Base-by-base conservation (phyloP, 176 grass and related monocot genomes). In the Rhynchospora tenuis region DNA sequence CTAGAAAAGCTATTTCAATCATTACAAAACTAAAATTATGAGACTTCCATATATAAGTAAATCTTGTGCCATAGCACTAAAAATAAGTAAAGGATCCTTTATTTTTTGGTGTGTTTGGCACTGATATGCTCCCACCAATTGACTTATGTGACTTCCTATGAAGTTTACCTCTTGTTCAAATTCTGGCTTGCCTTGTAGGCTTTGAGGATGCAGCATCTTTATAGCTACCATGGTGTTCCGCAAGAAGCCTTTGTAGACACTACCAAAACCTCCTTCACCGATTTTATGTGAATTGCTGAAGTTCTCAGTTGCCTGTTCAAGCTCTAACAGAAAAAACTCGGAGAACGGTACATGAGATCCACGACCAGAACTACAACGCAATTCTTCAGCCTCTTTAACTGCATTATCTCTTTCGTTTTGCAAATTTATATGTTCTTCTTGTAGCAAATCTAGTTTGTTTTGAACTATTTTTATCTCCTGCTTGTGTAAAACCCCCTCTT, bases 221-320 rank as follows among this genome's bases (percentile, higher is more conserved):
- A 91, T 90, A 46, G 92, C 90, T 26, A 92, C 88, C n/a, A 83
- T 67, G 2, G 88, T 92, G 38, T 86, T 91, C n/a, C 88, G 83
- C 50, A 94, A 81, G 43, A 83, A 90, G 23, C 92, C 90, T 75
- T 83, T 91, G 52, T 88, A 94, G n/a, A 94, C 90, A 38, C 54
- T 71, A 56, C 90, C 90, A 85, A 83, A 92, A 81, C 92, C 92
- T 47, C 92, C 90, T 85, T 81, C 60, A 8, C 90, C 92, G 3
- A 92, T 92, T 47, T 83, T 88, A 19, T 33, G 81, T 38, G 76
- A 83, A 27, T 59, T 16, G 50, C 70, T 85, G 57, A 94, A 94
- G 69, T 81, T 86, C 64, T 88, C 55, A 20, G 92, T 92, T 61
- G 92, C 90, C 79, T 88, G 73, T 33, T 92, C 57, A 59, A 94